A percentile compares a stretch with the other conserved stretches of the same genome.
Conservation (phyloP, 805 yeast species). For the Lipomyces starkeyi region DNA sequence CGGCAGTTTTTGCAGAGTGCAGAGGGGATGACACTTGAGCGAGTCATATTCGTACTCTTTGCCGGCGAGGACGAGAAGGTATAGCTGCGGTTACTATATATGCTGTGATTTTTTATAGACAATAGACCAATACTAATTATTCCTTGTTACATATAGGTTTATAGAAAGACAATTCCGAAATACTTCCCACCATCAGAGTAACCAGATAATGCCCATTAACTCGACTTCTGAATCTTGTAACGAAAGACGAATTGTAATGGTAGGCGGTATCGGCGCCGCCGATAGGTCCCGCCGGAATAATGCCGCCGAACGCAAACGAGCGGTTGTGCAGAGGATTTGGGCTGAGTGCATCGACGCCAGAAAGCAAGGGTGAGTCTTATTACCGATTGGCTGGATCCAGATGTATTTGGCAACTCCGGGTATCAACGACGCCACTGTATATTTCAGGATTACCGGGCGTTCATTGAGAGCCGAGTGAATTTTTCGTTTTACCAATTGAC, state of each 20-base stretch:
- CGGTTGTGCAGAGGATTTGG: too few relatives aligned
- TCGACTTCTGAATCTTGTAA: background rate
- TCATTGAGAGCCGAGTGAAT: too few relatives aligned
- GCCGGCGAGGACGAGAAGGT: constrained; percentile 28
- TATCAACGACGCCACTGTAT: too few relatives aligned
- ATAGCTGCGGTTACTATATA: background rate
- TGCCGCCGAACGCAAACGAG: too few relatives aligned
- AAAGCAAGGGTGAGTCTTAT: too few relatives aligned
- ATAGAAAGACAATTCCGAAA: constrained; percentile 6
- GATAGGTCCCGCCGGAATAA: too few relatives aligned
- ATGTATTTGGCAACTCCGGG: too few relatives aligned
- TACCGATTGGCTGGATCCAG: too few relatives aligned
- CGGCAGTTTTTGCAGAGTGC: constrained; percentile 24
- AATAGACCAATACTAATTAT: background rate
- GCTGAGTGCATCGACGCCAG: too few relatives aligned
- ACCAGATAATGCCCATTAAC: background rate
- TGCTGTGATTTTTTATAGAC: background rate
- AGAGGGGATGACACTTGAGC: constrained; percentile 17
- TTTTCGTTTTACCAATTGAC: too few relatives aligned
- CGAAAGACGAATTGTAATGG: background rate
- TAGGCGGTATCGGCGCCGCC: too few relatives aligned
- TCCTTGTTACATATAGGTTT: constrained; percentile 4
- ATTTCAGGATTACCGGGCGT: too few relatives aligned
- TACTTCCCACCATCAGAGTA: background rate
- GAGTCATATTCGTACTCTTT: constrained; percentile 33